Evolutionary conservation across 805 yeast species (phyloP).

Genomic region (Metschnikowia kofuensis): DNA sequence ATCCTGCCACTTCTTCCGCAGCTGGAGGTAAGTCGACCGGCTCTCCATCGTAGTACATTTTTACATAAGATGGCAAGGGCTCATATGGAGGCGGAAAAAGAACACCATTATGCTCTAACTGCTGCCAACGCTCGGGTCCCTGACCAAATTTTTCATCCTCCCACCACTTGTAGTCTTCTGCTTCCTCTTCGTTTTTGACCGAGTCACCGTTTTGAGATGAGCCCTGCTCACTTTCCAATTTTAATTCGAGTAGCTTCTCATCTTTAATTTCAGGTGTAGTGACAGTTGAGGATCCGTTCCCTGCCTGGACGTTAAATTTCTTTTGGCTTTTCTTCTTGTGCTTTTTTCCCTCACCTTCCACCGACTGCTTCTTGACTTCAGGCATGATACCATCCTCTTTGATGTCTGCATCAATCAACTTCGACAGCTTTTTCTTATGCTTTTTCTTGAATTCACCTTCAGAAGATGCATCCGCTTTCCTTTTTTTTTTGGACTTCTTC

Average conservation of each 20-base stretch:
- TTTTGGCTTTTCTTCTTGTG: background rate
- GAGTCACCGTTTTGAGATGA: conserved; percentile 20
- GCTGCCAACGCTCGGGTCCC: conserved; percentile 80
- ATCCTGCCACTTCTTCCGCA: conserved; percentile 97
- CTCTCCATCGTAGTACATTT: conserved; percentile 69
- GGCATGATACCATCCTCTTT: background rate
- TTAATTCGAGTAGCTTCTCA: background rate
- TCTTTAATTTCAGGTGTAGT: background rate
- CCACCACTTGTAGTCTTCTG: conserved; percentile 80
- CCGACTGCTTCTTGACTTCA: background rate
- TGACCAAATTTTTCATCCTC: conserved; percentile 64
- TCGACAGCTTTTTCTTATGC: background rate
- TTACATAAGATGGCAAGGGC: conserved; percentile 76
- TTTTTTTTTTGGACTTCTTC: conserved; percentile 3
- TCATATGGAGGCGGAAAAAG: conserved; percentile 91
- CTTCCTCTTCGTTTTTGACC: conserved; percentile 38
- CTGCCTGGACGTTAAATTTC: background rate
- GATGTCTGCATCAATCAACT: background rate
- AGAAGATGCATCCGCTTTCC: background rate
- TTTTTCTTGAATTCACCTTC: conserved; percentile 2
- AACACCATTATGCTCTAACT: conserved; percentile 86
- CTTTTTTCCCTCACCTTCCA: background rate
- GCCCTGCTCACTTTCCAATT: conserved; percentile 14
- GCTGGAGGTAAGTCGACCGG: conserved; percentile 71
- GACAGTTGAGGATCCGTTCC: background rate